Evolutionary conservation across 352 stramenopile species (phyloP), one percentile per base, ranked within the genome.

Genomic region (Thalassiosira pacifica): DNA sequence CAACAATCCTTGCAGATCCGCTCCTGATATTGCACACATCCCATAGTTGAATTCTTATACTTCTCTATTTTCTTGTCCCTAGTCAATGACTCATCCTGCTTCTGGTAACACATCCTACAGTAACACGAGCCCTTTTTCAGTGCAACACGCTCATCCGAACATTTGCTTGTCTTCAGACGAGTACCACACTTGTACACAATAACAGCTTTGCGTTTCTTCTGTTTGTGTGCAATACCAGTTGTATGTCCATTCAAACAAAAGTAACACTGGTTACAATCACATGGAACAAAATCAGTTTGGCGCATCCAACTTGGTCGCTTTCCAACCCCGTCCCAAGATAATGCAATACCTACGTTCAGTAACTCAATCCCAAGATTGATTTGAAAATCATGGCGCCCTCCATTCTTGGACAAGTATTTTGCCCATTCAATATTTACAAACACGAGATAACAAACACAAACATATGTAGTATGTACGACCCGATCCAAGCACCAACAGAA

Each of bases 191-290:
- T 34, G 32, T 34, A 76, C 26, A 66, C 4, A 26, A 69, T 32
- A 1, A 27, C 27, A 48, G 48, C 68, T 26, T 72, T 72, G 10
- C 5, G 5, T 45, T 40, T 42, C 29, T 66, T 67, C 42, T 32
- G n/a, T 32, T 5, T n/a, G 11, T 53, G 55, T 2, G 29, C 42
- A 37, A 45, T 37, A 10, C 61, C 61, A 11, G 18, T 69, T 27
- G 69, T 76, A 10, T 75, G 37, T 4, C 32, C 34, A 72, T 80
- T 76, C 19, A 68, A 45, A 34, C 67, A 79, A 32, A 85, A 85
- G 34, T 60, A 85, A 45, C 78, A 85, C 27, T 72, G 45, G 0
- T 71, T 59, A 45, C 78, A 85, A n/a, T 64, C 61, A 76, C 69
- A 80, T 13, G 78, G 78, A 1, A 75, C 19, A 11, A 68, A 69